A percentile compares a stretch with the other conserved stretches of the same genome.
phyloP scores from a whole-genome alignment of 805 yeast species.

The Saturnispora sekii region DNA sequence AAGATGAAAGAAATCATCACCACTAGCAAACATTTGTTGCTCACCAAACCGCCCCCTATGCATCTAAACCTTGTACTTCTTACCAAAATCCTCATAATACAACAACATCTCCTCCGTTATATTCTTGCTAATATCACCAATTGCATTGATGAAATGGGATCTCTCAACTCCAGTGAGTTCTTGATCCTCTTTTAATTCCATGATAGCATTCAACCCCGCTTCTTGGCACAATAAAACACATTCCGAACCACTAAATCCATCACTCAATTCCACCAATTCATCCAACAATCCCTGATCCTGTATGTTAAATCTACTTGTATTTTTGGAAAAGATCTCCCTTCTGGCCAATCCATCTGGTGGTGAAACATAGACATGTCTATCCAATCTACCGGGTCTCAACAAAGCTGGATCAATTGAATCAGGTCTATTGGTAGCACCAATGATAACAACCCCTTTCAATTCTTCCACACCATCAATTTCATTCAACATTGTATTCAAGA shows the following conservation, averaged over 20 bases:
- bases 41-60: no score
- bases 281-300: slow-evolving; percentile 33
- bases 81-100: slow-evolving; percentile 54
- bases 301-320: slow-evolving; percentile 55
- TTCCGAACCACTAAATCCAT: slow-evolving; percentile 96
- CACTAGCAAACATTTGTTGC: no score
- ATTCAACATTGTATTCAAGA: slow-evolving; percentile 79
- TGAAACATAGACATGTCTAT: slow-evolving; percentile 82
- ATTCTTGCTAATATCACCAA: slow-evolving; percentile 59
- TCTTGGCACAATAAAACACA: slow-evolving; percentile 87
- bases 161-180: slow-evolving; percentile 36
- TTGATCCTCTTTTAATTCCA: slow-evolving; percentile 54
- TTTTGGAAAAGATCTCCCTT: slow-evolving; percentile 62
- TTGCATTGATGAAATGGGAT: slow-evolving; percentile 52
- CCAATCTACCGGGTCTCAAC: slow-evolving; percentile 91
- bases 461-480: slow-evolving; percentile 98
- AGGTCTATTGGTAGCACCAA: slow-evolving; percentile 96
- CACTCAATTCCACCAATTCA: slow-evolving; percentile 52
- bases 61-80: slow-evolving; percentile 20
- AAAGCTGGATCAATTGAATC: slow-evolving; percentile 88
- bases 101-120: slow-evolving; percentile 80
- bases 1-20: not conserved
- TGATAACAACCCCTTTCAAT: slow-evolving; percentile 81
- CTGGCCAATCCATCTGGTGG: slow-evolving; percentile 87
- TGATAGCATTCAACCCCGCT: slow-evolving; percentile 90